Base-by-base conservation (phyloP, 2,329 filamentous ascomycete genomes). In the Phialophora chinensis region DNA sequence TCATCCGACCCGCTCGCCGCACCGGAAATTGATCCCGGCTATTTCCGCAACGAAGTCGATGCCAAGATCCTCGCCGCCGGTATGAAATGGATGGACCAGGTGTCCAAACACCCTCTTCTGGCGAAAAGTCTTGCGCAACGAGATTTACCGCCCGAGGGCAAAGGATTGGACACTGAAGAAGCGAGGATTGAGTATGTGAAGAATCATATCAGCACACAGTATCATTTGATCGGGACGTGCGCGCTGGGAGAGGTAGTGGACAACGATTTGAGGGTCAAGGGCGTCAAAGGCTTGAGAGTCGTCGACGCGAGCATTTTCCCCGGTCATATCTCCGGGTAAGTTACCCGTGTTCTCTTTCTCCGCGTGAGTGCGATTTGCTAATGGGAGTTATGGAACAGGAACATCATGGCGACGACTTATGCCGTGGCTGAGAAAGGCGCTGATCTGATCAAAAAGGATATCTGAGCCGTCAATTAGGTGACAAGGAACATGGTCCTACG, bases 221-320 rank as follows among this genome's bases (percentile, higher is more conserved):
- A 79, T 70, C 80, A 82, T 70, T 75, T 75, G n/a, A 74, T 74
- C 12, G 81, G 80, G 1, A 81, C 79, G 0, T 81, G 79, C 57
- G 77, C 80, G 0, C 79, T 83, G 79, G 81, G 81, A 11, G 76
- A 79, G 31, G 77, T 78, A 1, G 77, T 81, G 4, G 78, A 80
- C 68, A 72, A 70, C 7, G 72, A 73, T 38, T 67, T 80, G 47
- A 72, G 70, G 25, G 78, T 80, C 0, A 76, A 79, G 35, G 79
- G 79, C 0, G 76, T 77, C 4, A 69, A 72, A 53, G 74, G 74
- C 7, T 63, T 81, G 38, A 71, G 79, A 17, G 75, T 80, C 4
- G 73, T 78, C 12, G 79, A 81, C 74, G 74, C 75, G 4, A 76
- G 73, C 56, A 69, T 77, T 50, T 76, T 78, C 71, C 76, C 77